Conservation (phyloP, 2,329 filamentous ascomycete genomes). For the Cladobotryum protrusum region DNA sequence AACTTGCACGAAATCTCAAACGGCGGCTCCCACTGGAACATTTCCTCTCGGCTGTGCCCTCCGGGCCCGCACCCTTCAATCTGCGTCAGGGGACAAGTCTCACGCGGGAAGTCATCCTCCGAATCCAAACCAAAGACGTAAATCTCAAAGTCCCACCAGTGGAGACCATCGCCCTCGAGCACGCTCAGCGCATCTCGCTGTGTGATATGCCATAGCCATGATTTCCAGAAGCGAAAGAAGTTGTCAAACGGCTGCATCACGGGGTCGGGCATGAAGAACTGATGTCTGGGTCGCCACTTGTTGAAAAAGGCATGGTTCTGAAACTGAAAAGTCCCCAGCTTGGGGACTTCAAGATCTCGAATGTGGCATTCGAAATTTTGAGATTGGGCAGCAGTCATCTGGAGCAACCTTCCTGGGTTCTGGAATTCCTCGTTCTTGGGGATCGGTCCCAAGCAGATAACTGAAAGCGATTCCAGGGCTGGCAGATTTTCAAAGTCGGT, state of each 20-base stretch:
- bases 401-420: neutral
- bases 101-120: too few relatives aligned
- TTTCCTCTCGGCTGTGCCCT: conserved; percentile 3
- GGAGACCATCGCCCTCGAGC: neutral
- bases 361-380: conserved; percentile 8
- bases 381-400: conserved; percentile 7
- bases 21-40: conserved; percentile 4
- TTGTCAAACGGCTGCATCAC: neutral
- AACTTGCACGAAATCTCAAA: conserved; percentile 8
- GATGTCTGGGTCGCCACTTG: conserved; percentile 1
- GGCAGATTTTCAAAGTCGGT: conserved; percentile 3
- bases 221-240: conserved; percentile 4
- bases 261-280: neutral
- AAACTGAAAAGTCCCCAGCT: neutral
- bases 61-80: neutral
- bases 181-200: neutral
- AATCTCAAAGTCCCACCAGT: conserved; percentile 9
- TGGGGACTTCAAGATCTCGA: conserved; percentile 1
- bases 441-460: conserved; percentile 7
- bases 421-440: neutral
- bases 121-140: neutral
- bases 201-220: conserved; percentile 6
- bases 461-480: conserved; percentile 2
- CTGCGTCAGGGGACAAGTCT: neutral
- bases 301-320: conserved; percentile 7